phyloP scores from a whole-genome alignment of 1,284 basidiomycete species.

The Acaromyces ingoldii region DNA sequence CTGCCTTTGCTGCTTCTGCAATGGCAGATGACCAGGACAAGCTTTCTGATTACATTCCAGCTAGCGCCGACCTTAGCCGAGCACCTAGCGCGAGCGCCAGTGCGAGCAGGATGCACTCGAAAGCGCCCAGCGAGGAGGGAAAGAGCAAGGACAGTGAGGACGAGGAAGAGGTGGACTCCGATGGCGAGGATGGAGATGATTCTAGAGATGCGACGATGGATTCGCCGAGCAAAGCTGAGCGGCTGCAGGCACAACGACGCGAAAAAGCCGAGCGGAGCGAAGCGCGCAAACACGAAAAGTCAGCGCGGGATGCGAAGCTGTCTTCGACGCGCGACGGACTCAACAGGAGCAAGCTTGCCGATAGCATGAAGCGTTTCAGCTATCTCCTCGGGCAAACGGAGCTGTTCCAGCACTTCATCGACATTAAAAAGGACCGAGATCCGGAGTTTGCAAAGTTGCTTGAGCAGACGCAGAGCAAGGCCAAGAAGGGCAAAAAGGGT shows the following conservation, averaged over 20 bases:
- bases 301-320: slow-evolving; percentile 34
- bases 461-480: slow-evolving; percentile 55
- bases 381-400: slow-evolving; percentile 50
- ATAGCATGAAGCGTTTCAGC: slow-evolving; percentile 47
- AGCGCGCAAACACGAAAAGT: slow-evolving; percentile 22
- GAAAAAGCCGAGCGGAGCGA: slow-evolving; percentile 31
- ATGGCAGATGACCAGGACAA: slow-evolving; percentile 33
- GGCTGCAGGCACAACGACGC: slow-evolving; percentile 38
- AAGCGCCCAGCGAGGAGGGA: slow-evolving; percentile 4
- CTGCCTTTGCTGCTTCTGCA: too few relatives aligned
- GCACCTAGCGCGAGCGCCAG: slow-evolving; percentile 27
- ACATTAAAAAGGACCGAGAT: slow-evolving; percentile 66
- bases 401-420: slow-evolving; percentile 51
- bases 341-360: slow-evolving; percentile 42
- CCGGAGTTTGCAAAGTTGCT: slow-evolving; percentile 87
- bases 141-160: slow-evolving; percentile 11
- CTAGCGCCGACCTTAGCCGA: slow-evolving; percentile 28
- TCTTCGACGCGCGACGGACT: slow-evolving; percentile 36
- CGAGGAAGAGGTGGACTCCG: slow-evolving; percentile 13
- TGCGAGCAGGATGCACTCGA: slow-evolving; percentile 8
- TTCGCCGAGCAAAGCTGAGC: slow-evolving; percentile 32
- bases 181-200: slow-evolving; percentile 22
- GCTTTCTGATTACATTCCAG: slow-evolving; percentile 38
- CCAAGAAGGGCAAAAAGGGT: slow-evolving; percentile 14
- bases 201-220: slow-evolving; percentile 14